A percentile compares a stretch with the other conserved stretches of the same genome.
Evolutionary conservation across 768 basidiomycete genomes (phyloP).

Genomic region (Crassisporium funariophilum): DNA sequence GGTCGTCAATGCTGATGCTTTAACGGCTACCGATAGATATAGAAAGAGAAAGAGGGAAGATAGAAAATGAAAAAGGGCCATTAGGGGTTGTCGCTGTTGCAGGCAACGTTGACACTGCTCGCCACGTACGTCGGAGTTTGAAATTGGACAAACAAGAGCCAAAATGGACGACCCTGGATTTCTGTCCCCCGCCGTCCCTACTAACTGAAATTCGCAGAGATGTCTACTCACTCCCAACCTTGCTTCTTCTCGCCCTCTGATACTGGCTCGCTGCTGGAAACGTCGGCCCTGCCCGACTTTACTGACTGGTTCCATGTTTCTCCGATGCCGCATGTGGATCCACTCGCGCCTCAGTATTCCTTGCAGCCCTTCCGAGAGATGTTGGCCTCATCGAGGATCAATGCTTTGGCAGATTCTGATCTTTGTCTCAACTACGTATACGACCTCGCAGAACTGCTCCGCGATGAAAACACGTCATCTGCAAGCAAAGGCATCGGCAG

Average conservation of each 20-base stretch:
- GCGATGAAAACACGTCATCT: conserved; percentile 1
- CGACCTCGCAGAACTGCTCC: conserved; percentile 10
- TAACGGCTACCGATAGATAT: conserved; percentile 33
- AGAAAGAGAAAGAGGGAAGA: conserved; percentile 38
- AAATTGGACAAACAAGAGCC: neutral
- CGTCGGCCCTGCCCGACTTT: conserved; percentile 23
- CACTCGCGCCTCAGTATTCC: conserved; percentile 14
- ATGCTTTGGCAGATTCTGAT: conserved; percentile 13
- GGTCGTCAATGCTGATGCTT: conserved; percentile 77
- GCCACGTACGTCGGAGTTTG: conserved; percentile 20
- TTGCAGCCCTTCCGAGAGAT: conserved; percentile 24
- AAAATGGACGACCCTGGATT: neutral
- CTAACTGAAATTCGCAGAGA: too few relatives aligned
- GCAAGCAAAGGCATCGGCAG: conserved; percentile 3
- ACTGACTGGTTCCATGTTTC: conserved; percentile 33
- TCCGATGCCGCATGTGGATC: conserved; percentile 14
- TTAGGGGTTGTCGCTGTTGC: conserved; percentile 16
- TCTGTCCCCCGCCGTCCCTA: too few relatives aligned
- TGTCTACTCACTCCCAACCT: too few relatives aligned
- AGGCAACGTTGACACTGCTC: neutral
- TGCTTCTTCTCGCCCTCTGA: conserved; percentile 20
- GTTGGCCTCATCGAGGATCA: conserved; percentile 20
- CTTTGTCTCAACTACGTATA: conserved; percentile 18
- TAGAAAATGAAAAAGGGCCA: conserved; percentile 31
- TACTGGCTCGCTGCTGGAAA: conserved; percentile 20